These are phyloP conservation scores for Scheffersomyces quercinus DNA, from an alignment of 1,139 yeast species.

Conservation along the genomic window DNA sequence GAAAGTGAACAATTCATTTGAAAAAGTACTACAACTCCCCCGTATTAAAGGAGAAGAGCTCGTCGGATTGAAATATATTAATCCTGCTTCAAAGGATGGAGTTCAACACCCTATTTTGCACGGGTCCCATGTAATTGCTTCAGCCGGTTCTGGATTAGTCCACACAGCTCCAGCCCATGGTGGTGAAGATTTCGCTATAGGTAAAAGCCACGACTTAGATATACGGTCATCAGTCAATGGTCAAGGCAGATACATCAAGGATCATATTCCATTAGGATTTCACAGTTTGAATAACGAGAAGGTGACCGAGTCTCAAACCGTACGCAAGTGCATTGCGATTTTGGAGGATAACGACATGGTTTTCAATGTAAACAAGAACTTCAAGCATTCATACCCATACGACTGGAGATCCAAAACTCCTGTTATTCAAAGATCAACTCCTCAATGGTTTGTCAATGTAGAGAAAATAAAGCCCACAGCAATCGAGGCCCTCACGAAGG, in stretches of 20 bases:
- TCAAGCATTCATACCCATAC: slow-evolving; percentile 86
- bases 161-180: slow-evolving; percentile 99
- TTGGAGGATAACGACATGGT: slow-evolving; percentile 49
- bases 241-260: slow-evolving; percentile 61
- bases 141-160: slow-evolving; percentile 92
- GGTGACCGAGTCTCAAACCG: slow-evolving; percentile 63
- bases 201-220: slow-evolving; percentile 54
- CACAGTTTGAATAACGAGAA: slow-evolving; percentile 51
- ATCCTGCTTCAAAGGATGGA: slow-evolving; percentile 50
- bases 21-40: not conserved
- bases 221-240: slow-evolving; percentile 80
- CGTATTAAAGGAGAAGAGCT: slow-evolving; percentile 48
- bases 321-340: slow-evolving; percentile 33
- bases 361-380: slow-evolving; percentile 47
- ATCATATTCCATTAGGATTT: slow-evolving; percentile 42
- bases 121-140: slow-evolving; percentile 78
- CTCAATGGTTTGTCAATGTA: slow-evolving; percentile 95
- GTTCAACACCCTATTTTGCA: slow-evolving; percentile 59
- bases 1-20: slow-evolving; percentile 9
- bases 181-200: slow-evolving; percentile 82
- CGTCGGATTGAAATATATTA: slow-evolving; percentile 46
- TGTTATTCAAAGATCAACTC: slow-evolving; percentile 90
- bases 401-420: slow-evolving; percentile 98
- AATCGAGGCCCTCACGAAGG: slow-evolving; percentile 56
- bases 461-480: slow-evolving; percentile 70